phyloP scores from a whole-genome alignment of 106 monocot species.

The Alisma plantagoaquatica region DNA sequence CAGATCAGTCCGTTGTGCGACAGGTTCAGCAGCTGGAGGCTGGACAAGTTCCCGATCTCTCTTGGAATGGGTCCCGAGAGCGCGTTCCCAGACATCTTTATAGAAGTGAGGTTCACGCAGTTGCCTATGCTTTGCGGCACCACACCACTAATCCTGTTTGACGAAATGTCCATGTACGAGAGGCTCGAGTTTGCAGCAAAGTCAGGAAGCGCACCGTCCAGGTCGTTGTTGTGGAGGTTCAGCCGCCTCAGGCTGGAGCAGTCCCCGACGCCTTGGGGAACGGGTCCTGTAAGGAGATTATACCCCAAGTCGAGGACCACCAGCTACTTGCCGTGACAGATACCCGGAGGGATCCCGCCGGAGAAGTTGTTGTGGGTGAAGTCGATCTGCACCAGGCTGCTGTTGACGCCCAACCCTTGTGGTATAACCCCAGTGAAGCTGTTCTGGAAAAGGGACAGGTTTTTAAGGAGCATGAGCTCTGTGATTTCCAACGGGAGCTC shows the following conservation, averaged over 20 bases:
- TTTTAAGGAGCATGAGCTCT: constrained; percentile 44
- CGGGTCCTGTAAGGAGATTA: constrained; percentile 51
- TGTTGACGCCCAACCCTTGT: constrained; percentile 43
- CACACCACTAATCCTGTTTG: constrained; percentile 41
- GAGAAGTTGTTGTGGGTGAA: constrained; percentile 53
- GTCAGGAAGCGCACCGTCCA: constrained; percentile 38
- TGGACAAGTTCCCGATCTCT: constrained; percentile 42
- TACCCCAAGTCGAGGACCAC: constrained; percentile 34
- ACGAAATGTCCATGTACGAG: constrained; percentile 39
- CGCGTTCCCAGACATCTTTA: constrained; percentile 57
- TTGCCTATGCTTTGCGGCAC: constrained; percentile 50
- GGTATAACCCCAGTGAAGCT: constrained; percentile 63
- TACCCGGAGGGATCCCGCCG: constrained; percentile 55
- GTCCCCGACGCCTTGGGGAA: constrained; percentile 50
- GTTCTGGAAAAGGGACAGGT: constrained; percentile 57
- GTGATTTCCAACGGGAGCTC: constrained; percentile 46
- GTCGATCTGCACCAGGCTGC: constrained; percentile 39
- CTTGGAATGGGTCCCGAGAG: constrained; percentile 45
- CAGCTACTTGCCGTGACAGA: constrained; percentile 44
- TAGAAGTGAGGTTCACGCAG: constrained; percentile 43
- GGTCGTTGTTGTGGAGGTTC: constrained; percentile 46
- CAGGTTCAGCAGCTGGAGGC: constrained; percentile 43
- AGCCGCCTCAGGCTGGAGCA: constrained; percentile 51
- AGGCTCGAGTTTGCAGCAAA: constrained; percentile 30
- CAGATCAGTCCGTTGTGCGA: constrained; percentile 53